Evolutionary conservation across 345 rosid genomes (phyloP).

Genomic region (Raphanus raphanistrum): DNA sequence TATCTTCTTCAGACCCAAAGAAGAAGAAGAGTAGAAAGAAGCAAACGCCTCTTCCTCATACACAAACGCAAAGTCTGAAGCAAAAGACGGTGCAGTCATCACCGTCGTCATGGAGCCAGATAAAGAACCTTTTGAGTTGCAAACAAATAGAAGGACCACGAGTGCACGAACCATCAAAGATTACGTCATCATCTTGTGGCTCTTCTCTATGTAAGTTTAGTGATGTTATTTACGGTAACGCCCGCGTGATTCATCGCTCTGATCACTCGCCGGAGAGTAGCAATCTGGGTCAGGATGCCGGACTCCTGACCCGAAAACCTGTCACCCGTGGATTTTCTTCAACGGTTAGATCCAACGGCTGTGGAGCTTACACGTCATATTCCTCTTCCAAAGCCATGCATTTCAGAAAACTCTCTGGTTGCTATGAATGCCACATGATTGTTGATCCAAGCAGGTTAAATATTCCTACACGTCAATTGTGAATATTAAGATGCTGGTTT

Average conservation of each 20-base stretch:
- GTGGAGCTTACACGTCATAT: constrained; percentile 39
- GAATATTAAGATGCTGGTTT: not conserved
- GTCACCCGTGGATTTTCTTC: constrained; percentile 32
- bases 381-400: constrained; percentile 40
- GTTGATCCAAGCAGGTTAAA: constrained; percentile 38
- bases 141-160: constrained; percentile 70
- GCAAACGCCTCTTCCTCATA: constrained; percentile 24
- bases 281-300: constrained; percentile 64
- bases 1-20: constrained; percentile 25
- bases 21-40: constrained; percentile 30
- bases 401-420: constrained; percentile 39
- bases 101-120: constrained; percentile 64
- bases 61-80: constrained; percentile 37
- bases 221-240: constrained; percentile 37
- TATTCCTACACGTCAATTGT: not conserved
- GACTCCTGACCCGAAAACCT: constrained; percentile 55
- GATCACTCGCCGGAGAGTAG: constrained; percentile 66
- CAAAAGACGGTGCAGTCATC: constrained; percentile 37
- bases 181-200: constrained; percentile 53
- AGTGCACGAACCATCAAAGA: constrained; percentile 71
- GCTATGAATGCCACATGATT: constrained; percentile 44
- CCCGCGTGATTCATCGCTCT: constrained; percentile 39
- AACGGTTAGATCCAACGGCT: constrained; percentile 35
- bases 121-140: constrained; percentile 87
- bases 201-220: constrained; percentile 34